Evolutionary conservation across 192 early-diverging fungal species (phyloP).

Genomic region (Spizellomyces punctatus): DNA sequence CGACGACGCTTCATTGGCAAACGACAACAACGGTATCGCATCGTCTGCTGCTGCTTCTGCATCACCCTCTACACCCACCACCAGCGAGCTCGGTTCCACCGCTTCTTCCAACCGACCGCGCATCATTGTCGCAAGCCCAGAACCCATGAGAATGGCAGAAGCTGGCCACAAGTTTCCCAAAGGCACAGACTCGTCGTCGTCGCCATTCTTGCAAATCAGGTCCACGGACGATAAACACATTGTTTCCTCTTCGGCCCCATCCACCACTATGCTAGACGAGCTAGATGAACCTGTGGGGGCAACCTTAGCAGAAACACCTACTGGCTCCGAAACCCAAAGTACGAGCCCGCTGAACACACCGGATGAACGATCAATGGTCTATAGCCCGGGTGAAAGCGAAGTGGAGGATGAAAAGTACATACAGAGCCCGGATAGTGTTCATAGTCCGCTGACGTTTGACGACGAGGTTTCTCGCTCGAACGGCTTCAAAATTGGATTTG

Average conservation of each 20-base stretch:
- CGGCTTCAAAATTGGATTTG: slow-evolving; percentile 71
- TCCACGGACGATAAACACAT: too few species aligned
- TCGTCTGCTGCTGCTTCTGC: too few species aligned
- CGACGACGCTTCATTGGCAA: too few species aligned
- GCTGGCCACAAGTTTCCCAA: too few species aligned
- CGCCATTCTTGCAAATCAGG: too few species aligned
- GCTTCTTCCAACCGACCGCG: too few species aligned
- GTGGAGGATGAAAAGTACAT: neutral
- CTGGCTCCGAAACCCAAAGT: neutral
- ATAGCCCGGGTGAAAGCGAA: neutral
- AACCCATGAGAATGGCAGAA: too few species aligned
- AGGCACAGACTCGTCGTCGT: too few species aligned
- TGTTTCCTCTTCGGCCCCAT: slow-evolving; percentile 11
- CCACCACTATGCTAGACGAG: slow-evolving; percentile 30
- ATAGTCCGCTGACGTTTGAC: neutral
- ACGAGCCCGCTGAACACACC: neutral
- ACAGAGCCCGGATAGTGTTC: neutral
- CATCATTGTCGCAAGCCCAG: too few species aligned
- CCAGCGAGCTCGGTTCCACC: too few species aligned
- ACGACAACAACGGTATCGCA: too few species aligned
- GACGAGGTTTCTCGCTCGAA: neutral
- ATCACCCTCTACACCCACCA: too few species aligned
- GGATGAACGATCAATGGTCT: neutral
- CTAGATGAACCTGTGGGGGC: slow-evolving; percentile 14
- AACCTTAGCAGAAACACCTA: neutral